Conservation (phyloP, 345 rosid genomes). For the Hibiscus trionum region DNA sequence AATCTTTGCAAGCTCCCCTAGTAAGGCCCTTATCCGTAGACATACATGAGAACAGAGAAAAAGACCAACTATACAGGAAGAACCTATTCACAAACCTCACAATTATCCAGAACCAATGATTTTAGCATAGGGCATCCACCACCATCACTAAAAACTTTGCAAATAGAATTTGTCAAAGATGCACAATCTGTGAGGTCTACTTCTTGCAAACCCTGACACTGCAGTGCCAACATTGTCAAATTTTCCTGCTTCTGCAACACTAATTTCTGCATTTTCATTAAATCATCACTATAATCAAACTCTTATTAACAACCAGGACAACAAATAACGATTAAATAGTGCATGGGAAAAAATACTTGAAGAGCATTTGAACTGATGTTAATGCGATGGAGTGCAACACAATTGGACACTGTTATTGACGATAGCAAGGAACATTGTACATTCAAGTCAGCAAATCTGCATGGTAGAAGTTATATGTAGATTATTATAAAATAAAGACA, state of each 20-base stretch:
- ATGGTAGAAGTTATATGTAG: not conserved
- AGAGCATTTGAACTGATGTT: constrained; percentile 75
- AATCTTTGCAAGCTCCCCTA: not conserved
- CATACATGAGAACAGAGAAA: not conserved
- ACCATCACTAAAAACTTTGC: constrained; percentile 76
- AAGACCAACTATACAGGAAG: not conserved
- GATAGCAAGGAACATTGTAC: constrained; percentile 66
- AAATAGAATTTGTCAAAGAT: constrained; percentile 74
- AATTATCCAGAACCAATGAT: constrained; percentile 81
- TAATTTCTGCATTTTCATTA: constrained; percentile 56
- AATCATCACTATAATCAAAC: constrained; percentile 6
- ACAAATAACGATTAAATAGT: not conserved
- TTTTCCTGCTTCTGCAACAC: constrained; percentile 93
- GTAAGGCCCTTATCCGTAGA: not conserved
- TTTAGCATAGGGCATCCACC: constrained; percentile 95
- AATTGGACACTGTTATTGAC: constrained; percentile 78
- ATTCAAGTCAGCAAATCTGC: constrained; percentile 82
- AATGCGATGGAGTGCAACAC: constrained; percentile 73
- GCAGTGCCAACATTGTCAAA: constrained; percentile 63
- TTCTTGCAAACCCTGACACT: constrained; percentile 81
- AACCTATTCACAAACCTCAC: constrained; percentile 5
- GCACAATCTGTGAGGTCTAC: constrained; percentile 97
- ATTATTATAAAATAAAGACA: constrained; percentile 1
- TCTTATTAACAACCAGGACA: not conserved
- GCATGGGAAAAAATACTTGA: constrained; percentile 34